These are phyloP conservation scores for Mycena chlorophos DNA, from an alignment of 768 basidiomycete genomes.

Conservation along the genomic window DNA sequence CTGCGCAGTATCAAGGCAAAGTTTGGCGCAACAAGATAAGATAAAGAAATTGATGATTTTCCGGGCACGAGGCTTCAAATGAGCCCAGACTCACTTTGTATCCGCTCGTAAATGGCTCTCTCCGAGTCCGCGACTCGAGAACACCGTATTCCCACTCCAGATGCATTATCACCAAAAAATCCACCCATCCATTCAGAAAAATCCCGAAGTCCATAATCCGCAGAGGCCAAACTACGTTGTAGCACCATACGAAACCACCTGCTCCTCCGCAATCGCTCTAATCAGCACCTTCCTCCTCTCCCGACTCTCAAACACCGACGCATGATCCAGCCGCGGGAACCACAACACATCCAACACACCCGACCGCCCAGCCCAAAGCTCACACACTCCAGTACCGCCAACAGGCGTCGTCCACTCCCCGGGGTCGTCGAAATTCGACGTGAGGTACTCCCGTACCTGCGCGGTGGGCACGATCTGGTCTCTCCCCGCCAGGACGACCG, in stretches of 20 bases:
- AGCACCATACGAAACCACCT: conserved; percentile 10
- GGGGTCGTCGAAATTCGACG: conserved; percentile 29
- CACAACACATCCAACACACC: conserved; percentile 36
- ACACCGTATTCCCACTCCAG: background rate
- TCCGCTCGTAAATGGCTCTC: background rate
- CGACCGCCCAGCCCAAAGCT: conserved; percentile 23
- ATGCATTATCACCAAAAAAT: background rate
- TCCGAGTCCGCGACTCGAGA: background rate
- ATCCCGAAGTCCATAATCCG: background rate
- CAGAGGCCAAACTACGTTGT: no score
- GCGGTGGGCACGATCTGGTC: conserved; percentile 44
- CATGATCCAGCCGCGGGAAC: conserved; percentile 41
- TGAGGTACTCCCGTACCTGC: conserved; percentile 38
- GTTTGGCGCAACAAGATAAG: background rate
- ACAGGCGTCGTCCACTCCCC: conserved; percentile 14
- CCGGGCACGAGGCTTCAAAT: background rate
- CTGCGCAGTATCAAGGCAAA: background rate
- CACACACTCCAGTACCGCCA: conserved; percentile 23
- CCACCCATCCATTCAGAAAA: background rate
- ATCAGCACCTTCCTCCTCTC: conserved; percentile 30
- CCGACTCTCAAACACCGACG: conserved; percentile 39
- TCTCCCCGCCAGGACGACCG: conserved; percentile 37
- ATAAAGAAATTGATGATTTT: no score
- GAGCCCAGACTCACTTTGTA: background rate
- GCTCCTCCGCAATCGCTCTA: conserved; percentile 26